Evolutionary conservation across 1,284 basidiomycete genomes (phyloP), one percentile per base, ranked within the genome.

Genomic region (Trichosporon inkin): DNA sequence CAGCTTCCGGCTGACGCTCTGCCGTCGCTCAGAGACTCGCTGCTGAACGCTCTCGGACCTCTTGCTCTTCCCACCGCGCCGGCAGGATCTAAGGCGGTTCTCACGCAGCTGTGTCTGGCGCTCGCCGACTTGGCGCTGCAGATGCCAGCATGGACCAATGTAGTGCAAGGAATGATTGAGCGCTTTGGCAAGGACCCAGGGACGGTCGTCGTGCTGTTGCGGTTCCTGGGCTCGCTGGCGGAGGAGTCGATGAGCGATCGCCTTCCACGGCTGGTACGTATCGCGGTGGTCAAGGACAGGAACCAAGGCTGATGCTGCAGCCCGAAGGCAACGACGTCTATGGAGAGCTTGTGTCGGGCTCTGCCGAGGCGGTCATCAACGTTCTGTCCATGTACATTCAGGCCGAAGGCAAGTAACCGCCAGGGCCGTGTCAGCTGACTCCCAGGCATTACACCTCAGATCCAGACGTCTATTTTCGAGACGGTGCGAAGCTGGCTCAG

Each of bases 101-200:
- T 93, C 68, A 86, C 90, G 14, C 96, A 99, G 72, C 81, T 99
- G 51, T 93, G 88, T 74, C 82, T 99, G 22, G 89, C 95, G 1
- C 79, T 99, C 53, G 86, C 94, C 7, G 93, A 92, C 44, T 84
- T 99, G 20, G 91, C 95, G 1, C 80, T 99, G 24, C 96, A 99
- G 79, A 84, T 93, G 70, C 86, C 90, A 37, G 82, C 86, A 62
- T 99, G 95, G 95, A 81, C 83, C 39, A 85, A 90, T 71, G 81
- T 90, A 0, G 87, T 97, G 2, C 84, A 87, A 62, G 83, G 83
- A 44, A 85, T 98, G 84, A 89, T 97, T 68, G 87, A 92, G 58
- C 82, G 82, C 24, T 93, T 95, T 75, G 96, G 94, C 44, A 83
- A 84, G 65, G 88, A 90, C 74, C 89, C 93, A 11, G 82, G 81